Evolutionary conservation across 805 yeast genomes (phyloP), one percentile per base, ranked within the genome.

Genomic region (Limtongia smithiae): DNA sequence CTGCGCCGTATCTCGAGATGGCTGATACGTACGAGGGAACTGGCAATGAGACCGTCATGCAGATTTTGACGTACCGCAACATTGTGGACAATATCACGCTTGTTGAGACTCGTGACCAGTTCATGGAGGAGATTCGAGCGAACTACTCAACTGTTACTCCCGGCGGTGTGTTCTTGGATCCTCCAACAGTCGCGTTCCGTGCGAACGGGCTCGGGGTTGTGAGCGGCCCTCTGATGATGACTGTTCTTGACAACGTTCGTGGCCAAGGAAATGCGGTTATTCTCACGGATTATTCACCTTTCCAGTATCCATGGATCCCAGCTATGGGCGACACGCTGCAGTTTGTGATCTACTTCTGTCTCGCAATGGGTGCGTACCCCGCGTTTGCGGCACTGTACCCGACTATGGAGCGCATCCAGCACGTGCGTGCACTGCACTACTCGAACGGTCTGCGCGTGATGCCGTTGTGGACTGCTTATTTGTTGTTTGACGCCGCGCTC

Each of bases 351-450:
- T 67, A 65, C 42, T 65, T 66, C 40, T 66, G 69, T 12, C 50
- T 67, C 11, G 62, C 70, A 4, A 61, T 67, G 66, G 55, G 65
- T 17, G 69, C 64, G 3, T 67, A 61, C 18, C 70, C 70, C 7
- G 70, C 70, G 1, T 65, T 67, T 44, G 52, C 62, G 3, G 57
- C 65, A 1, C 50, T 67, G 24, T 67, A 67, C 44, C 70, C 70
- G 1, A 67, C 70, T 3, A 64, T 51, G 57, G 70, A 67, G 47
- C 59, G 70, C 11, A 50, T 66, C 17, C 60, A 62, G 33, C 60
- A 57, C 35, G 69, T 67, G 14, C 55, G 70, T 25, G 68, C 69
- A 2, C 60, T 67, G 60, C 69, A 67, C n/a, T 67, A 67, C 45
- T 67, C 70, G n/a, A 67, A 67, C 50, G 70, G 70, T 15, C 51